Conservation (phyloP, 225 moss, liverwort and hornwort species). For the Anthoceros angustus region DNA sequence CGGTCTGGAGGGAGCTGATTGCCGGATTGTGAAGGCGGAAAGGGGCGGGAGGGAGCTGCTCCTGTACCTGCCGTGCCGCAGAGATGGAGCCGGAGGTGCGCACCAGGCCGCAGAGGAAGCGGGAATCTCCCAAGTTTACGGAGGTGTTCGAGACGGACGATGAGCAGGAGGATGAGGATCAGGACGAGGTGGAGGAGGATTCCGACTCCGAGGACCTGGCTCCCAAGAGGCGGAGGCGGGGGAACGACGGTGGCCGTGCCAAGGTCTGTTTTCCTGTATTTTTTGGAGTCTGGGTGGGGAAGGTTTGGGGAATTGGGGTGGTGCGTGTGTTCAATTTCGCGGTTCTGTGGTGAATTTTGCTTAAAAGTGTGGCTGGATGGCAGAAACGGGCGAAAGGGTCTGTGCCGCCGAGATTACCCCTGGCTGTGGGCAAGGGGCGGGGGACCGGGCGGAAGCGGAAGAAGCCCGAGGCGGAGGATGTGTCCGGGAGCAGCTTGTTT, state of each 20-base stretch:
- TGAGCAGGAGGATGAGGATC: background rate
- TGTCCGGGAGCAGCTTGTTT: background rate
- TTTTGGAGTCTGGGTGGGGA: too few relatives aligned
- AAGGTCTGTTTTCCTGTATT: background rate
- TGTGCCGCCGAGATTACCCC: background rate
- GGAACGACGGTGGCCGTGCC: background rate
- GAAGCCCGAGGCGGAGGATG: background rate
- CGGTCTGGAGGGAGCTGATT: background rate
- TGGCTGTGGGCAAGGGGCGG: background rate
- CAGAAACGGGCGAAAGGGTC: background rate
- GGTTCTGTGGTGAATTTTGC: background rate
- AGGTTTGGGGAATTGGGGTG: too few relatives aligned
- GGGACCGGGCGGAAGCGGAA: background rate
- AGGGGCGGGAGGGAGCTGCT: background rate
- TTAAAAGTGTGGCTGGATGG: background rate
- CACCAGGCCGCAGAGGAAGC: slow-evolving; percentile 3
- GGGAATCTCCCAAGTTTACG: background rate
- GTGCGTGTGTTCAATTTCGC: background rate
- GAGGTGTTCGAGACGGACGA: background rate
- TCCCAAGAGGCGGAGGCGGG: background rate
- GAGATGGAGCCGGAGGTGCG: background rate
- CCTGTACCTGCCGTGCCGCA: background rate
- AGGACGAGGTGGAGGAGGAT: background rate
- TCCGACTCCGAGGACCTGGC: background rate
- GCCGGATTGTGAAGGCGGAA: background rate